Conservation (phyloP, 164 flowering plant genomes). For the Vitis riparia region DNA sequence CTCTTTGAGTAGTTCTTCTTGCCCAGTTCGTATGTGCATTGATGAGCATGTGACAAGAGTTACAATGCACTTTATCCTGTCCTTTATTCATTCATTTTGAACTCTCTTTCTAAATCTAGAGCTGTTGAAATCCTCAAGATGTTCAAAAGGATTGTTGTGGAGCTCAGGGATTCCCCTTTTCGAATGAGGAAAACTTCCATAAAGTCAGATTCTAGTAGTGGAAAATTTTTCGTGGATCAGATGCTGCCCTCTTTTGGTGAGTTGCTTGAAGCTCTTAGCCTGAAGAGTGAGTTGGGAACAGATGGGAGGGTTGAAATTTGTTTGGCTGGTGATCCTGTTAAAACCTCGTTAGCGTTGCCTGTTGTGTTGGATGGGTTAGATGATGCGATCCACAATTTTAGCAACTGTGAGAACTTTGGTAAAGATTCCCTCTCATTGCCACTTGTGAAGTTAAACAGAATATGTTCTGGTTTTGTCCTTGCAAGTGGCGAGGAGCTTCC, state of each 20-base stretch:
- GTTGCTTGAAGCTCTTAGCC: conserved; percentile 57
- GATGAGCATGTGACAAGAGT: conserved; percentile 81
- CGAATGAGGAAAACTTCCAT: conserved; percentile 51
- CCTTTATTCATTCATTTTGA: conserved; percentile 43
- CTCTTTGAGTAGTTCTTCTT: conserved; percentile 58
- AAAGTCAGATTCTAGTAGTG: conserved; percentile 24
- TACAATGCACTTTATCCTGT: conserved; percentile 58
- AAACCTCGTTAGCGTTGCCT: conserved; percentile 76
- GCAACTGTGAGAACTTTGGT: conserved; percentile 27
- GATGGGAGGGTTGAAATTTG: conserved; percentile 45
- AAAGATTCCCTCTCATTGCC: conserved; percentile 59
- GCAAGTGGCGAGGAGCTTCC: conserved; percentile 98
- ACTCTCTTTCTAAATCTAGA: conserved; percentile 34
- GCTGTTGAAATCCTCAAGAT: conserved; percentile 47
- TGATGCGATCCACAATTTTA: conserved; percentile 43
- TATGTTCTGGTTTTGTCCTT: conserved; percentile 78
- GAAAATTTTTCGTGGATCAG: conserved; percentile 23
- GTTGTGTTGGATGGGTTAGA: conserved; percentile 75
- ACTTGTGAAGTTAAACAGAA: conserved; percentile 61
- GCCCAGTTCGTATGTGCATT: conserved; percentile 73
- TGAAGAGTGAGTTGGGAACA: conserved; percentile 40
- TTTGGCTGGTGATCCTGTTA: conserved; percentile 76
- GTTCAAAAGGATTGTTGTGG: conserved; percentile 40
- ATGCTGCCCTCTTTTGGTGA: conserved; percentile 40
- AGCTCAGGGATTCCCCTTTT: conserved; percentile 51